Base-by-base conservation (phyloP, 257 asterid genomes). In the Striga asiatica region DNA sequence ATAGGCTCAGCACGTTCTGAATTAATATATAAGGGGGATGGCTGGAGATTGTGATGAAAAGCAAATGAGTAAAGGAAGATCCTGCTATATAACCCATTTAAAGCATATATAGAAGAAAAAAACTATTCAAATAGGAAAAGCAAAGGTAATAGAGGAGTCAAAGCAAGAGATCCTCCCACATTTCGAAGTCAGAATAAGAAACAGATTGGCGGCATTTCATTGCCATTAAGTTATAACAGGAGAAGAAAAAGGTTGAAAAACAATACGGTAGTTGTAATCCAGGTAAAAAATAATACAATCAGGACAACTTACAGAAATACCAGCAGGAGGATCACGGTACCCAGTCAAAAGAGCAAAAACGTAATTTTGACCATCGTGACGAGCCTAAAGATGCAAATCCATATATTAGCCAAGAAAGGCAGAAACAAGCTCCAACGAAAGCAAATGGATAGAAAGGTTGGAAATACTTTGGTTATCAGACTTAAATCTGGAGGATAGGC, bases 401-500 rank as follows among this genome's bases (percentile, higher is more conserved):
- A 2, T 17, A 60, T 28, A 28, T 70, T 60, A 67, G 58, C 28
- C 27, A 18, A 14, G 37, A 47, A 8, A 27, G 16, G 34, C n/a
- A 6, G 24, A 63, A 17, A 37, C 4, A 3, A 38, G 37, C 35
- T 39, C 38, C 43, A 5, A 47, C 28, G 10, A 24, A 21, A 50
- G 3, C 9, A 54, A 46, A 22, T 10, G 10, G 34, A 50, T 39
- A 41, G 27, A 42, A 56, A 54, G 61, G 31, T 54, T 49, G 52
- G 23, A 54, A 66, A 55, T 77, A 80, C 93, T 62, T 82, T 82
- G 61, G 93, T 79, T 24, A 82, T 74, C 52, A 78, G 86, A 73
- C 93, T 82, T 70, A 82, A 61, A 70, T 82, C 93, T 11, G 93
- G 93, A 66, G 93, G 93, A 65, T 82, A 82, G 68, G 93, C 93